These are phyloP conservation scores for Fusarium sp. DNA, from an alignment of 2,329 filamentous ascomycete species.

Conservation along the genomic window DNA sequence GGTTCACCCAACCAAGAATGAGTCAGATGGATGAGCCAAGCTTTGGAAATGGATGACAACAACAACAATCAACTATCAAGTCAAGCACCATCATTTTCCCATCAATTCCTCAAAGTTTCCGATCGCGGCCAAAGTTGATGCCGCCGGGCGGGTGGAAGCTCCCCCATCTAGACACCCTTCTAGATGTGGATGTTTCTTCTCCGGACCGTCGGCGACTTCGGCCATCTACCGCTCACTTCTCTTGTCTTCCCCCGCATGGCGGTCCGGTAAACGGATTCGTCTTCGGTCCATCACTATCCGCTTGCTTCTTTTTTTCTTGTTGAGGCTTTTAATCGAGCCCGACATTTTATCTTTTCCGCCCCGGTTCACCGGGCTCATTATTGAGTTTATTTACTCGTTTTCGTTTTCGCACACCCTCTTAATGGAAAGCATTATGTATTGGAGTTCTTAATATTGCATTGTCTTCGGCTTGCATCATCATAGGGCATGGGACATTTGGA, in stretches of 20 bases:
- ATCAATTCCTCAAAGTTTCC: slow-evolving; percentile 21
- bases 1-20: slow-evolving; percentile 25
- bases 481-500: slow-evolving; percentile 20
- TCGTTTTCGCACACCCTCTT: slow-evolving; percentile 9
- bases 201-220: slow-evolving; percentile 26
- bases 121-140: slow-evolving; percentile 24
- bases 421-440: slow-evolving; percentile 23
- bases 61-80: slow-evolving; percentile 28
- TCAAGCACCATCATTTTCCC: slow-evolving; percentile 2
- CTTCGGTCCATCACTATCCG: slow-evolving; percentile 11
- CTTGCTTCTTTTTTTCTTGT: slow-evolving; percentile 3
- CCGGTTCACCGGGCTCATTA: slow-evolving; percentile 3
- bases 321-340: slow-evolving; percentile 24
- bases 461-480: slow-evolving; percentile 12
- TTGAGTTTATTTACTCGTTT: slow-evolving; percentile 24
- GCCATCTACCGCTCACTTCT: slow-evolving; percentile 5
- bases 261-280: slow-evolving; percentile 13
- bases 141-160: slow-evolving; percentile 30
- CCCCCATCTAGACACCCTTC: slow-evolving; percentile 1
- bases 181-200: slow-evolving; percentile 11
- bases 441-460: slow-evolving; percentile 29
- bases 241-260: slow-evolving; percentile 22
- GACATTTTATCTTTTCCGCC: slow-evolving; percentile 6
- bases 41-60: slow-evolving; percentile 27
- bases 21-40: slow-evolving; percentile 25